A percentile compares a stretch with the other conserved stretches of the same genome.
phyloP scores from a whole-genome alignment of 768 basidiomycete species.

The Symmetrospora coprosmae region DNA sequence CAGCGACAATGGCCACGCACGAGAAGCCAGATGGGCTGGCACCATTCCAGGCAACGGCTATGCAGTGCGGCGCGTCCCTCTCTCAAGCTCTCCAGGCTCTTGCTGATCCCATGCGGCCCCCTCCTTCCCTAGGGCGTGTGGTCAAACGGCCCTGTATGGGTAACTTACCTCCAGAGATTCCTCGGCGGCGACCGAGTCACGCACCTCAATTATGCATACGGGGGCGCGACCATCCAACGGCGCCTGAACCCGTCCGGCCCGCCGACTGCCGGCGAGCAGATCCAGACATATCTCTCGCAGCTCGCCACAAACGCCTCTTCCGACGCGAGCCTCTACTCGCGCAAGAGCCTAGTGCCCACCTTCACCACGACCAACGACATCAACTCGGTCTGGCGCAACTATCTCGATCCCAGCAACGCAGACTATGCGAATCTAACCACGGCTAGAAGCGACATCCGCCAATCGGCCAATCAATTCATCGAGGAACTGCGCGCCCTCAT shows the following conservation, averaged over 20 bases:
- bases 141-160: not conserved
- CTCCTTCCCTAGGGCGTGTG: not conserved
- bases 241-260: not conserved
- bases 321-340: not conserved
- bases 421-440: not conserved
- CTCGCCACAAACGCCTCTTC: no score
- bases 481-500: not conserved
- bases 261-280: constrained; percentile 1
- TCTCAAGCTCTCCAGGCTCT: not conserved
- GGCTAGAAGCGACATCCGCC: not conserved
- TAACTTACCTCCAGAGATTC: not conserved
- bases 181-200: constrained; percentile 9
- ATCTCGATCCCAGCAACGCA: not conserved
- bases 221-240: not conserved
- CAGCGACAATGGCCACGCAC: constrained; percentile 8
- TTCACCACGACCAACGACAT: constrained; percentile 20
- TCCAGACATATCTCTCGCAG: not conserved
- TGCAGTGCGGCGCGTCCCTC: no score
- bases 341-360: constrained; percentile 3
- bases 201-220: constrained; percentile 11
- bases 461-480: not conserved
- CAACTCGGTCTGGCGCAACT: not conserved
- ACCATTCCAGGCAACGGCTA: not conserved
- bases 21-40: not conserved
- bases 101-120: not conserved